Evolutionary conservation across 805 yeast species (phyloP).

Genomic region (Saccharomycopsis oosterbeekiorum): DNA sequence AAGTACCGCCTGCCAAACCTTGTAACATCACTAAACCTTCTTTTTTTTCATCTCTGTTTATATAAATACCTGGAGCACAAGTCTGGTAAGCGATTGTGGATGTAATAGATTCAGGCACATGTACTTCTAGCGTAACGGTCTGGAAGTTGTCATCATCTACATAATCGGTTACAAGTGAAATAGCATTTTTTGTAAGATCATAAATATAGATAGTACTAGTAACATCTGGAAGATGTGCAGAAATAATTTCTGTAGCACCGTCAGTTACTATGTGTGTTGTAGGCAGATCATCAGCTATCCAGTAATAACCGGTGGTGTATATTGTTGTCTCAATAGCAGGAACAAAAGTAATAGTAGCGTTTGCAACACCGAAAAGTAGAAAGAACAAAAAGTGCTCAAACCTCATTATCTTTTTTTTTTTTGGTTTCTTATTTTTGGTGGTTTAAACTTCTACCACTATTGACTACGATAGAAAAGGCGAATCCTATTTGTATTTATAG

Average conservation of each 20-base stretch:
- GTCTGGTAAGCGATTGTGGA: not conserved
- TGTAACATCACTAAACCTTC: not conserved
- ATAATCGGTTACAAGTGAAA: not conserved
- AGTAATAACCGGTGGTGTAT: not conserved
- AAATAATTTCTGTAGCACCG: not conserved
- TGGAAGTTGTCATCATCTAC: not conserved
- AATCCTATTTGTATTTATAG: no score
- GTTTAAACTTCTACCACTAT: no score
- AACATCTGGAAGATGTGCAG: not conserved
- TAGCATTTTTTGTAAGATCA: not conserved
- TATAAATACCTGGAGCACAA: not conserved
- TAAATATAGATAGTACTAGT: not conserved
- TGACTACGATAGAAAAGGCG: no score
- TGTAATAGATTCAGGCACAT: not conserved
- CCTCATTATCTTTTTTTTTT: no score
- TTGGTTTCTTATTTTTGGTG: no score
- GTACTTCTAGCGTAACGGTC: not conserved
- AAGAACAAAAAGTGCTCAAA: no score
- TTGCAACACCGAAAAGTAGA: no score
- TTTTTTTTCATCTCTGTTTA: not conserved
- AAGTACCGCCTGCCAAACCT: not conserved
- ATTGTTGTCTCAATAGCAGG: not conserved
- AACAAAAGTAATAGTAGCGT: no score
- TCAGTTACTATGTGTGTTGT: not conserved
- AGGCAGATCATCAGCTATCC: not conserved